Evolutionary conservation across 2,329 filamentous ascomycete genomes (phyloP).

Genomic region (Trichoderma hamatum): DNA sequence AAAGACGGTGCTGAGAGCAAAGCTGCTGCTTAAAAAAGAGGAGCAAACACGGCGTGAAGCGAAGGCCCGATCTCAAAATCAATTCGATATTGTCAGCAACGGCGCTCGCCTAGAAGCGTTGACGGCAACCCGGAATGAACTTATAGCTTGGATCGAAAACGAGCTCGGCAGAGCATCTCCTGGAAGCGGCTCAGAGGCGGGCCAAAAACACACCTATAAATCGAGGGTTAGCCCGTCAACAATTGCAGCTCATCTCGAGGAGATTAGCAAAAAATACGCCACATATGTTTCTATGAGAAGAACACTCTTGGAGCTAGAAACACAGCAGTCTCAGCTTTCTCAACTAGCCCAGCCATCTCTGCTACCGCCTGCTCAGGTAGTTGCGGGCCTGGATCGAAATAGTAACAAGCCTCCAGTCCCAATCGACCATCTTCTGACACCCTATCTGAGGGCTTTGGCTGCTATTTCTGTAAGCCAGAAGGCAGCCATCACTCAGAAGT

Average conservation of each 20-base stretch:
- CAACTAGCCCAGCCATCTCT: conserved; percentile 37
- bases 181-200: conserved; percentile 36
- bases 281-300: conserved; percentile 56
- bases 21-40: conserved; percentile 59
- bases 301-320: conserved; percentile 48
- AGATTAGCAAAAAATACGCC: conserved; percentile 58
- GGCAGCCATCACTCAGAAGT: conserved; percentile 59
- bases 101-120: conserved; percentile 56
- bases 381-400: conserved; percentile 22
- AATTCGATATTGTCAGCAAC: conserved; percentile 43
- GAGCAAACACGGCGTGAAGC: conserved; percentile 57
- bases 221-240: conserved; percentile 15
- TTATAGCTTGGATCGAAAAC: conserved; percentile 67
- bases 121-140: conserved; percentile 57
- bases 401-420: conserved; percentile 31
- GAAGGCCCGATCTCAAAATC: conserved; percentile 43
- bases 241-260: conserved; percentile 41
- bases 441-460: conserved; percentile 59
- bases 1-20: conserved; percentile 61
- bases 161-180: conserved; percentile 59
- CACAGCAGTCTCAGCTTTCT: conserved; percentile 38
- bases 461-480: conserved; percentile 60
- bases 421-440: conserved; percentile 52
- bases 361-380: conserved; percentile 31
- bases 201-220: not conserved